These are phyloP conservation scores for Talaromyces sp. DNA, from an alignment of 2,329 filamentous ascomycete species.

Conservation along the genomic window DNA sequence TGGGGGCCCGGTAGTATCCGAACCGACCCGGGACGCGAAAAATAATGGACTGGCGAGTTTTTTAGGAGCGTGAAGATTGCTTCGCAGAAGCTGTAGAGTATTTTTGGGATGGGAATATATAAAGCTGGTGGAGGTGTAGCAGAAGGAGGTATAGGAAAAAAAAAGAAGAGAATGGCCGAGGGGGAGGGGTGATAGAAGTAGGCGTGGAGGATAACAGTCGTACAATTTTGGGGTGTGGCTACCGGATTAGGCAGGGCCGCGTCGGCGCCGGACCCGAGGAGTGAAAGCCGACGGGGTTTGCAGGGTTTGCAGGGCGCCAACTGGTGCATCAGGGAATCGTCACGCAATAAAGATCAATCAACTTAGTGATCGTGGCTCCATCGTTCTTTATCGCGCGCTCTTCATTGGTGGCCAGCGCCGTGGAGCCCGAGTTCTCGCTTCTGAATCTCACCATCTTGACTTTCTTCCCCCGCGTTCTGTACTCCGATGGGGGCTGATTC, in stretches of 20 bases:
- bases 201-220: conserved; percentile 5
- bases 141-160: not conserved
- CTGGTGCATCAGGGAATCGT: conserved; percentile 7
- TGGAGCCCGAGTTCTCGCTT: not conserved
- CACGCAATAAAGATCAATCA: conserved; percentile 1
- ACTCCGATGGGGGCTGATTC: conserved; percentile 1
- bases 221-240: too few relatives aligned
- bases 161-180: conserved; percentile 12
- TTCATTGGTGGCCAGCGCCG: conserved; percentile 21
- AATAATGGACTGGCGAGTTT: conserved; percentile 7
- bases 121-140: not conserved
- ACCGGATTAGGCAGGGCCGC: not conserved
- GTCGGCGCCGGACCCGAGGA: not conserved
- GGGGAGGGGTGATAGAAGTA: not conserved
- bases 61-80: not conserved
- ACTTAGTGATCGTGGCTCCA: not conserved
- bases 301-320: not conserved
- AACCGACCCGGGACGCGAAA: conserved; percentile 25
- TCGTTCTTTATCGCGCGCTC: not conserved
- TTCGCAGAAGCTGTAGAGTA: not conserved
- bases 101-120: not conserved
- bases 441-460: not conserved
- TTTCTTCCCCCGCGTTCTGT: conserved; percentile 3
- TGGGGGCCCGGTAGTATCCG: conserved; percentile 33
- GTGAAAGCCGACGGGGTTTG: not conserved